These are phyloP conservation scores for Solanum habrochaites DNA, from an alignment of 257 asterid species.

Conservation along the genomic window DNA sequence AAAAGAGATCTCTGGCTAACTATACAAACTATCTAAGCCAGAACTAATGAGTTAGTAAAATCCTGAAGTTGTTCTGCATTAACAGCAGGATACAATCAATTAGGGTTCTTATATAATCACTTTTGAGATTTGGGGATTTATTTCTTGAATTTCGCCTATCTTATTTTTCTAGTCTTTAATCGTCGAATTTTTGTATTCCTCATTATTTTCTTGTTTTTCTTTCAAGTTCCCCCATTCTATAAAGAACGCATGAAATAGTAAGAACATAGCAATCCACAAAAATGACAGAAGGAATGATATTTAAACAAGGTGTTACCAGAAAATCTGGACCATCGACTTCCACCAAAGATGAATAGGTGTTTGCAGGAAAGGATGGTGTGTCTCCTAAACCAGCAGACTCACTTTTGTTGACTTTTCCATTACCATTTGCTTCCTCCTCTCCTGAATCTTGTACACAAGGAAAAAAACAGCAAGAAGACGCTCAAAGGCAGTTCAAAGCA, in stretches of 20 bases:
- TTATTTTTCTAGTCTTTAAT: not conserved
- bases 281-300: not conserved
- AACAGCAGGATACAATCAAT: not conserved
- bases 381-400: slow-evolving; percentile 1
- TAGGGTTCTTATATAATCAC: not conserved
- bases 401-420: not conserved
- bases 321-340: not conserved
- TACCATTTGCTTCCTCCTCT: not conserved
- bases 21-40: too few species aligned
- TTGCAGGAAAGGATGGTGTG: not conserved
- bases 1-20: too few species aligned
- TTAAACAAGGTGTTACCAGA: slow-evolving; percentile 10
- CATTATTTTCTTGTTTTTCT: not conserved
- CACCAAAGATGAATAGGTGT: not conserved
- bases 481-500: not conserved
- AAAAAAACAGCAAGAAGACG: not conserved
- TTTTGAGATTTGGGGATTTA: not conserved
- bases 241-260: not conserved
- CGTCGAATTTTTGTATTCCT: not conserved
- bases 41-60: too few species aligned
- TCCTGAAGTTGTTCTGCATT: too few species aligned
- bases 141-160: not conserved
- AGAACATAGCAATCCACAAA: not conserved
- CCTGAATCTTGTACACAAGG: not conserved
- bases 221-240: not conserved